A percentile compares a stretch with the other conserved stretches of the same genome.
These are phyloP conservation scores for Microcyclospora pomicola DNA, from an alignment of 2,329 filamentous ascomycete genomes.

Conservation along the genomic window DNA sequence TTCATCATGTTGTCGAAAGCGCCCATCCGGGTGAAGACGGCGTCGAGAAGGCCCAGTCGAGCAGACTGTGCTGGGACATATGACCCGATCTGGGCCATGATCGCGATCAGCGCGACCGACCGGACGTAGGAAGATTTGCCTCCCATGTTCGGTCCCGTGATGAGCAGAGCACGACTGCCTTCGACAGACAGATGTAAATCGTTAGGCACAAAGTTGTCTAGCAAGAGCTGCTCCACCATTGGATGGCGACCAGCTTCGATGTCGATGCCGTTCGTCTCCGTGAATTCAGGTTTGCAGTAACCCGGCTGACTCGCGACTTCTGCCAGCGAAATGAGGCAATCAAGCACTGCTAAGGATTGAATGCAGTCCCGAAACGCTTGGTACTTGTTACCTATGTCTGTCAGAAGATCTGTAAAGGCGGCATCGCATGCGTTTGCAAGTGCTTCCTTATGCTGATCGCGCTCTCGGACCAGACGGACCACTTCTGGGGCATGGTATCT, in stretches of 20 bases:
- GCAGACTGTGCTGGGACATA: conserved; percentile 75
- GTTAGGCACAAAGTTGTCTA: conserved; percentile 84
- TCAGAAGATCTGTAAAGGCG: conserved; percentile 61
- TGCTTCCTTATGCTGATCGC: conserved; percentile 89
- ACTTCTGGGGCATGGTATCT: conserved; percentile 93
- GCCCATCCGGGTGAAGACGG: conserved; percentile 89
- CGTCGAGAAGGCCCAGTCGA: conserved; percentile 68
- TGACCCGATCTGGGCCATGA: conserved; percentile 89
- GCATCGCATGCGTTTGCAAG: conserved; percentile 81
- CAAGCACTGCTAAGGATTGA: conserved; percentile 69
- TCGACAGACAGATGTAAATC: conserved; percentile 57
- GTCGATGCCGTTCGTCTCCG: conserved; percentile 51
- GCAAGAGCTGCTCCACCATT: conserved; percentile 83
- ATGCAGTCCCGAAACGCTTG: conserved; percentile 81
- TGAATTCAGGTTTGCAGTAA: conserved; percentile 66
- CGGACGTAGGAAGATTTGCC: conserved; percentile 97
- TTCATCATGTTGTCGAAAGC: conserved; percentile 93
- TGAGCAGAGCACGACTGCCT: conserved; percentile 58
- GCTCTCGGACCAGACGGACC: conserved; percentile 64
- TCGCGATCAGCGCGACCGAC: conserved; percentile 75
- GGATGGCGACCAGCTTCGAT: conserved; percentile 73
- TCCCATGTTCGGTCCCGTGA: conserved; percentile 98
- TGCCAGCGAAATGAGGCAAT: conserved; percentile 79
- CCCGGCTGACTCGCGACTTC: conserved; percentile 74
- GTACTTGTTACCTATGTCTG: conserved; percentile 67